Evolutionary conservation across 306 rosid species (phyloP), one percentile per base, ranked within the genome.

Genomic region (Echinosophora koreensis): DNA sequence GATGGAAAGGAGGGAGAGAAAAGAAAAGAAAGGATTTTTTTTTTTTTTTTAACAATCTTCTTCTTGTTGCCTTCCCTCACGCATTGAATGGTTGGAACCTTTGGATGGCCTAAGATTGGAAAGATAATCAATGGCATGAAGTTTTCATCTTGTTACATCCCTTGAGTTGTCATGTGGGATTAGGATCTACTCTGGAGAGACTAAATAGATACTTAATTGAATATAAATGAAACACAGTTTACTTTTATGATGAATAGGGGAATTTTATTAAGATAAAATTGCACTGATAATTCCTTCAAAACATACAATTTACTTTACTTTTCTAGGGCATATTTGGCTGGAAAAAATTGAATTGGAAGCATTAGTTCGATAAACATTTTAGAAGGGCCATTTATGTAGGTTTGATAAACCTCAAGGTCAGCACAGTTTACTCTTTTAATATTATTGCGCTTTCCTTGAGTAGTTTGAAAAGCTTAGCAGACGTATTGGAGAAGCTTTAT

Each of bases 381-480:
- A 32, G 32, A 60, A 44, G 17, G 44, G 39, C 15, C 2, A 6
- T 32, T n/a, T 50, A 10, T 57, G 15, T 27, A 27, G 63, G 37
- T 28, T 46, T 46, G 51, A 46, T 46, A 46, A 2, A 46, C 51
- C 5, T 46, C 51, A 46, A 46, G 51, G 15, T 2, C n/a, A 13
- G 51, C 15, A 4, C 12, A 11, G 9, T 8, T 22, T 46, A 12
- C 51, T 56, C 41, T 50, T 35, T 11, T 0, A 39, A 9, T n/a
- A n/a, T 7, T 72, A 34, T 34, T 49, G 8, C 15, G 22, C 35
- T 50, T 47, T 34, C 63, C n/a, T 58, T 69, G 70, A 47, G 37
- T 68, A 32, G 12, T 78, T 60, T 58, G 75, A 42, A 68, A 35
- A 58, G 76, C 10, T 77, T 69, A 6, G 70, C 67, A 69, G 18